Evolutionary conservation across 805 yeast genomes (phyloP).

Genomic region (Saccharomyces mikatae): DNA sequence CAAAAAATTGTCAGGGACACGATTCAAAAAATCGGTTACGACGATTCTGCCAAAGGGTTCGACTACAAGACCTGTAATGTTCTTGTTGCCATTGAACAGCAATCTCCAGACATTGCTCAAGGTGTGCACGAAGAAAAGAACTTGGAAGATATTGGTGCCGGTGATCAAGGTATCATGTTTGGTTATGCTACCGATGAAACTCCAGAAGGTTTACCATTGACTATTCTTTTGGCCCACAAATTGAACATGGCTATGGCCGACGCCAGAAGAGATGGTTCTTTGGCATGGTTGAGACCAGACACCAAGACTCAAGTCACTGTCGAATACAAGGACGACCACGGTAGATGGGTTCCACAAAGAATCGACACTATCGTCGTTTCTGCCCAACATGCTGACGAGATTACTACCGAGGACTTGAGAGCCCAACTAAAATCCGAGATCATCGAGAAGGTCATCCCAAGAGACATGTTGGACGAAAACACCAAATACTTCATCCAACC

Average conservation of each 20-base stretch:
- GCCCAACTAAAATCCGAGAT: slow-evolving; percentile 66
- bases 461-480: slow-evolving; percentile 81
- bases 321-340: slow-evolving; percentile 88
- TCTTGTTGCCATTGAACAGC: slow-evolving; percentile 97
- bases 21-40: slow-evolving; percentile 97
- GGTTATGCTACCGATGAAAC: slow-evolving; percentile 99
- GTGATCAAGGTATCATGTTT: slow-evolving; percentile 99
- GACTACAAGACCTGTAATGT: slow-evolving; percentile 99
- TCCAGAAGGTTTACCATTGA: slow-evolving; percentile 93
- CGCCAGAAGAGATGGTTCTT: slow-evolving; percentile 93
- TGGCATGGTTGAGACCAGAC: slow-evolving; percentile 98
- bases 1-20: slow-evolving; percentile 97
- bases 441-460: slow-evolving; percentile 88
- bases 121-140: slow-evolving; percentile 95
- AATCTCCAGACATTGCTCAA: slow-evolving; percentile 98
- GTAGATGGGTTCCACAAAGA: slow-evolving; percentile 92
- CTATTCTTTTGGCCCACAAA: slow-evolving; percentile 89
- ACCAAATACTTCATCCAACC: slow-evolving; percentile 98
- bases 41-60: slow-evolving; percentile 89
- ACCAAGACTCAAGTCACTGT: slow-evolving; percentile 99
- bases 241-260: slow-evolving; percentile 93
- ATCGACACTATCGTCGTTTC: slow-evolving; percentile 97
- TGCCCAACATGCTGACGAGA: slow-evolving; percentile 95
- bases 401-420: slow-evolving; percentile 90
- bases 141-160: slow-evolving; percentile 98